phyloP scores from a whole-genome alignment of 1,139 yeast genomes.

The Debaryomyces robertsiae region DNA sequence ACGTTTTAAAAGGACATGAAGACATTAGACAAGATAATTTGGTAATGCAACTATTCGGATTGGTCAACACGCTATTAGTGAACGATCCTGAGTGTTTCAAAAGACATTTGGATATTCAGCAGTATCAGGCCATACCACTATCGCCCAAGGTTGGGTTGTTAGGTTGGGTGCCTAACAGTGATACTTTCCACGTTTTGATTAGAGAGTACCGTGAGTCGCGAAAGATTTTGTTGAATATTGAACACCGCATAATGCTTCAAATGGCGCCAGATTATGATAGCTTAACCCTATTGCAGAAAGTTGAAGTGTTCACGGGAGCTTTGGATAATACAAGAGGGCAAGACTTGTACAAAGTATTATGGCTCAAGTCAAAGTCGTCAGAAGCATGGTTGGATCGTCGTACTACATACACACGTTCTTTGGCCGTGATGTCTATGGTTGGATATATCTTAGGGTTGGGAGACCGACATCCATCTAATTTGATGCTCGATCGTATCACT shows the following conservation, averaged over 20 bases:
- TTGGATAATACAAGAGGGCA: slow-evolving; percentile 95
- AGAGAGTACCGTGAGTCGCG: slow-evolving; percentile 91
- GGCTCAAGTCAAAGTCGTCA: slow-evolving; percentile 94
- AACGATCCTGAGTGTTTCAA: slow-evolving; percentile 96
- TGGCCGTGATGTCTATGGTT: slow-evolving; percentile 98
- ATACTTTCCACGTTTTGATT: slow-evolving; percentile 91
- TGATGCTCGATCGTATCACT: slow-evolving; percentile 91
- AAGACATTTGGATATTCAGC: slow-evolving; percentile 90
- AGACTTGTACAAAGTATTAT: slow-evolving; percentile 89
- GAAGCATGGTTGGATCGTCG: slow-evolving; percentile 98
- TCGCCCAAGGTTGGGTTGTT: slow-evolving; percentile 96
- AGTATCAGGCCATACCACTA: slow-evolving; percentile 89
- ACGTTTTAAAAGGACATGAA: slow-evolving; percentile 89
- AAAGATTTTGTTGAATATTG: slow-evolving; percentile 85
- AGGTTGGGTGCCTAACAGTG: slow-evolving; percentile 98
- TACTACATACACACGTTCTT: slow-evolving; percentile 91
- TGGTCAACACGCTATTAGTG: slow-evolving; percentile 85
- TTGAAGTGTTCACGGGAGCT: slow-evolving; percentile 95
- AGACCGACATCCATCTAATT: slow-evolving; percentile 95
- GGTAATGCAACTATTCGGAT: slow-evolving; percentile 96
- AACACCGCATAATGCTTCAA: slow-evolving; percentile 92
- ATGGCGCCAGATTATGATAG: slow-evolving; percentile 98
- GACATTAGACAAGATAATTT: slow-evolving; percentile 96
- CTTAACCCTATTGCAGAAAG: slow-evolving; percentile 84
- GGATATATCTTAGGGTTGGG: slow-evolving; percentile 96